These are phyloP conservation scores for Volvox africanus DNA, from an alignment of 139 green algal species.

Conservation along the genomic window DNA sequence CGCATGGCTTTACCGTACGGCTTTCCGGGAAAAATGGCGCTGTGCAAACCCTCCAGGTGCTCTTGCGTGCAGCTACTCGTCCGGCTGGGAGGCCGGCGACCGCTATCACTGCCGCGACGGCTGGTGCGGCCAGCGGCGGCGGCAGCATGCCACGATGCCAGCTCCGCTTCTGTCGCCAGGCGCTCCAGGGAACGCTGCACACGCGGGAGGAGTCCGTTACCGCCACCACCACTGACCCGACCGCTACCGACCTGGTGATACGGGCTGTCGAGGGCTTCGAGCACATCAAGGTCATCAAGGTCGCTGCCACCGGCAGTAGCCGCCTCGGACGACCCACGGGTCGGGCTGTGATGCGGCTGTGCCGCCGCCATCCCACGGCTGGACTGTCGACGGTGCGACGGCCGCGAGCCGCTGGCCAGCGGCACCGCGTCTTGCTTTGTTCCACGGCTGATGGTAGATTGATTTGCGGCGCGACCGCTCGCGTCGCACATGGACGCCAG, in stretches of 20 bases:
- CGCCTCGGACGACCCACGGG: conserved; percentile 21
- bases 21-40: conserved; percentile 3
- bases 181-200: background rate
- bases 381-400: background rate
- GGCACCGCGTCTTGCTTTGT: too few relatives aligned
- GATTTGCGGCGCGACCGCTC: background rate
- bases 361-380: background rate
- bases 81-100: conserved; percentile 26
- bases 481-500: conserved; percentile 13
- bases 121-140: background rate
- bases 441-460: too few relatives aligned
- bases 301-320: background rate
- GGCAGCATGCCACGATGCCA: conserved; percentile 15
- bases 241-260: background rate
- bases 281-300: background rate
- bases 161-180: conserved; percentile 21
- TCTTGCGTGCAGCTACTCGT: conserved; percentile 41
- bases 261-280: background rate
- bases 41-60: conserved; percentile 31
- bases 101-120: conserved; percentile 9
- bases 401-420: background rate
- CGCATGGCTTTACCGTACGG: conserved; percentile 21
- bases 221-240: background rate
- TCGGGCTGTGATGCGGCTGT: background rate
- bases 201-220: background rate